These are phyloP conservation scores for Pseudozyma sp. DNA, from an alignment of 1,284 basidiomycete species.

Conservation along the genomic window DNA sequence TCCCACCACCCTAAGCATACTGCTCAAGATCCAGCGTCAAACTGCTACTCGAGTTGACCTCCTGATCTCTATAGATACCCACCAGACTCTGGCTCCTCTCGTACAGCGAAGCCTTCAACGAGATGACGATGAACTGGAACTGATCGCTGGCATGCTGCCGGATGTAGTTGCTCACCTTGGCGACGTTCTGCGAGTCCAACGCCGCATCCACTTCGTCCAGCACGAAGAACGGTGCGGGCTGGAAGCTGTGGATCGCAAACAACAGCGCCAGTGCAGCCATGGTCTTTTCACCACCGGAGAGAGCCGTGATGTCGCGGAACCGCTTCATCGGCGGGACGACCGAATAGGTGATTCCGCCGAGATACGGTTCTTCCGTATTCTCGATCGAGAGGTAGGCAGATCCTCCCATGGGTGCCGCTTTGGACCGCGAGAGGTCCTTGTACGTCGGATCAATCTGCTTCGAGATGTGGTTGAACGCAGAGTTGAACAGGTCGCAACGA, in stretches of 20 bases:
- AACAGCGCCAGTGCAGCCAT: slow-evolving; percentile 94
- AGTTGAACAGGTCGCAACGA: slow-evolving; percentile 84
- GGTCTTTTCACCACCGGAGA: slow-evolving; percentile 98
- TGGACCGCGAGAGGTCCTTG: slow-evolving; percentile 96
- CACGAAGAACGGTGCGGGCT: slow-evolving; percentile 98
- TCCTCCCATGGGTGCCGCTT: slow-evolving; percentile 90
- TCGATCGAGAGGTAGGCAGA: slow-evolving; percentile 95
- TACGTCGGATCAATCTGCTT: slow-evolving; percentile 94
- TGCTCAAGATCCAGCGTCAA: slow-evolving; percentile 83
- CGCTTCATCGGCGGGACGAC: slow-evolving; percentile 97
- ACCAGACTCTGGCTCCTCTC: slow-evolving; percentile 91
- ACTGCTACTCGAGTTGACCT: slow-evolving; percentile 87
- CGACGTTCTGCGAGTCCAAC: slow-evolving; percentile 71
- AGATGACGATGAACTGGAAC: slow-evolving; percentile 98
- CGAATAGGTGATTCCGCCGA: slow-evolving; percentile 95
- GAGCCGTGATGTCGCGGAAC: slow-evolving; percentile 98
- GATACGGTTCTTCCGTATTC: slow-evolving; percentile 97
- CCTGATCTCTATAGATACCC: slow-evolving; percentile 93
- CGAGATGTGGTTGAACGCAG: slow-evolving; percentile 95
- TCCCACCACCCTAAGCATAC: slow-evolving; percentile 44
- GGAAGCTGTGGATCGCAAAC: slow-evolving; percentile 92
- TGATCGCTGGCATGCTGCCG: slow-evolving; percentile 70
- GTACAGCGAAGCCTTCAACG: slow-evolving; percentile 82
- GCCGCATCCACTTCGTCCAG: slow-evolving; percentile 98
- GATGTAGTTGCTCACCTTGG: slow-evolving; percentile 66